Evolutionary conservation across 768 basidiomycete genomes (phyloP).

Genomic region (Podaxis sp.): DNA sequence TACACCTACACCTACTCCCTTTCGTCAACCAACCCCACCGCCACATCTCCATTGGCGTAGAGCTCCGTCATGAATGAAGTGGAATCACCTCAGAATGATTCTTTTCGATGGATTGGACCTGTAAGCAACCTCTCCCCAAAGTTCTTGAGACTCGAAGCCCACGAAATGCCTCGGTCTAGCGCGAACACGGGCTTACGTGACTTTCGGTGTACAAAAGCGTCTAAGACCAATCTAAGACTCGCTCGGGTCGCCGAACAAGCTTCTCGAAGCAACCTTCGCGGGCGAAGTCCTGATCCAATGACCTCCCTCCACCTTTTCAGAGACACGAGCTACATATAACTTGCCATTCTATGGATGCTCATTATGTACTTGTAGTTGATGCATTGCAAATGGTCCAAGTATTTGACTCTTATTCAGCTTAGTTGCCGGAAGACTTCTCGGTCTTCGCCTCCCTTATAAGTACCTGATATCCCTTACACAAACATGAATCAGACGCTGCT

Average conservation of each 20-base stretch:
- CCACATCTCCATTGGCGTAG: background rate
- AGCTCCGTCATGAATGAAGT: background rate
- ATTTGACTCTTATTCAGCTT: background rate
- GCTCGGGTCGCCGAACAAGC: background rate
- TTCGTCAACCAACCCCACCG: background rate
- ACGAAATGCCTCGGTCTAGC: background rate
- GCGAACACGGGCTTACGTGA: background rate
- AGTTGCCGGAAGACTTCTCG: constrained; percentile 3
- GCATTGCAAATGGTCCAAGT: background rate
- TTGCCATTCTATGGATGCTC: background rate
- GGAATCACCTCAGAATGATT: background rate
- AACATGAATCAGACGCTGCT: background rate
- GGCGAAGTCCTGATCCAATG: background rate
- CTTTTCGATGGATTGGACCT: background rate
- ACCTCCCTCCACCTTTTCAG: background rate
- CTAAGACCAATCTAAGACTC: background rate
- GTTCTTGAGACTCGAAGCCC: background rate
- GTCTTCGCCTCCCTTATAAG: background rate
- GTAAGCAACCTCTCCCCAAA: background rate
- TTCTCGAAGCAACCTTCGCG: background rate
- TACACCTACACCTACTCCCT: background rate
- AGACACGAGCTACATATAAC: background rate
- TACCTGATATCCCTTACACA: too few species aligned
- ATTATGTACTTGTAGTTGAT: background rate
- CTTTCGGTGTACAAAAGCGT: background rate